Base-by-base conservation (phyloP, 176 grass and related monocot species). In the Oryza rufipogon region DNA sequence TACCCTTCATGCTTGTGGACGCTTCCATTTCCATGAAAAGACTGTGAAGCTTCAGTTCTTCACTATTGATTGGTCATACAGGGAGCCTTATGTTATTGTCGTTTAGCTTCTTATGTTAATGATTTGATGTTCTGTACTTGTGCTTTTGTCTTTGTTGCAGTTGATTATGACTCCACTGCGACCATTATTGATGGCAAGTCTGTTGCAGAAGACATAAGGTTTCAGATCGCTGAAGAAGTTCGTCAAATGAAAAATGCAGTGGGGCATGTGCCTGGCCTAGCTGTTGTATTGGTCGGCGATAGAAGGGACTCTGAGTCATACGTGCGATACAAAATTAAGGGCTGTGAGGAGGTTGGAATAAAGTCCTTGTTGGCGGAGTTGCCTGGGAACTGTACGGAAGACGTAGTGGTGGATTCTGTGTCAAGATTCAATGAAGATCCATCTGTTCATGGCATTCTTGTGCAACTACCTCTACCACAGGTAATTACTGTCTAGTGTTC, bases 401-500 rank as follows among this genome's bases (percentile, higher is more conserved):
- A 95, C 79, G 91, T 94, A 58, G 91, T 98, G 68, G 47, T 95
- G 9, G 72, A 92, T 74, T 88, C 89, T 0, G 80, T 98, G 30
- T 71, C 68, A 25, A 85, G 84, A 71, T 98, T 95, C 63, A 98
- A 95, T 84, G 70, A 90, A 78, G 93, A 98, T 71, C 93, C 91
- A 28, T 94, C 93, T 67, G 77, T 98, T 88, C 96, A 98, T 84
- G 93, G 96, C 28, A 87, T 98, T 89, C 91, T 98, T 69, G 91
- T 98, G 63, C 96, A 98, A 74, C 79, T 95, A 83, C 96, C 96
- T 86, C 91, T 95, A 79, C 96, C 93, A 20, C 78, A 92, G 63
- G 96, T 95, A 98, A 86, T 71, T 71, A 26, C 60, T 9, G 52
- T 80, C 26, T 77, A 77, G n/a, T 70, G 63, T 75, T 51, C 8